Base-by-base conservation (phyloP, 129 eudicot genomes). In the Helianthus tuberosus region DNA sequence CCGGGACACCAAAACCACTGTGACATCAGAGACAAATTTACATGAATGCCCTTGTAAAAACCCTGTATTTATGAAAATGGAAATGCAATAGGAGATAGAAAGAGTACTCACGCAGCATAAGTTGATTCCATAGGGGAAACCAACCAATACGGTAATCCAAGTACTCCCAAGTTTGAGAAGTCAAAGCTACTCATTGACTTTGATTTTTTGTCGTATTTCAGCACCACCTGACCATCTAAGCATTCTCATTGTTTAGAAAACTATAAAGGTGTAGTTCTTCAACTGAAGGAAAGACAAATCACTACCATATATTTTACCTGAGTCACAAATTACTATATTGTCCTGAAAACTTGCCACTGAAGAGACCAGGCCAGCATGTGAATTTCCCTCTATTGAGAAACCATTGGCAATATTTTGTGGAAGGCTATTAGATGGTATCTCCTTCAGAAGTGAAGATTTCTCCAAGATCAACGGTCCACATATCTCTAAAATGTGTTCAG, bases 61-160 rank as follows among this genome's bases (percentile, higher is more conserved):
- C 16, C 27, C 46, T 20, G 53, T 61, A 36, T 57, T 23, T 12
- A 69, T 11, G 46, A 23, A 52, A 57, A 51, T 13, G 23, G 53
- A 1, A 71, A 63, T 7, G 25, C 12, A 53, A 74, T 9, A 17
- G 47, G 8, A 44, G 14, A 72, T 8, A 36, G 44, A 46, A 50
- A 71, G 63, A 46, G 6, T 36, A 82, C 97, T 89, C 81, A 91
- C 99, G 38, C 57, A 74, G 91, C 82, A 80, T 78, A 91, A 75
- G 79, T 80, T 65, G 78, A 78, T 78, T 95, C 99, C 82, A 95
- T 73, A 66, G 96, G 74, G 48, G 57, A 78, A 63, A 80, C 74
- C 67, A 84, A 59, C 99, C 99, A 95, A 71, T 91, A 95, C 12
- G 97, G 97, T 53, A 91, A 81, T 47, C 96, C 99, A 75, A 91